These are phyloP conservation scores for Micractinium conductrix DNA, from an alignment of 139 green algal genomes.

Conservation along the genomic window DNA sequence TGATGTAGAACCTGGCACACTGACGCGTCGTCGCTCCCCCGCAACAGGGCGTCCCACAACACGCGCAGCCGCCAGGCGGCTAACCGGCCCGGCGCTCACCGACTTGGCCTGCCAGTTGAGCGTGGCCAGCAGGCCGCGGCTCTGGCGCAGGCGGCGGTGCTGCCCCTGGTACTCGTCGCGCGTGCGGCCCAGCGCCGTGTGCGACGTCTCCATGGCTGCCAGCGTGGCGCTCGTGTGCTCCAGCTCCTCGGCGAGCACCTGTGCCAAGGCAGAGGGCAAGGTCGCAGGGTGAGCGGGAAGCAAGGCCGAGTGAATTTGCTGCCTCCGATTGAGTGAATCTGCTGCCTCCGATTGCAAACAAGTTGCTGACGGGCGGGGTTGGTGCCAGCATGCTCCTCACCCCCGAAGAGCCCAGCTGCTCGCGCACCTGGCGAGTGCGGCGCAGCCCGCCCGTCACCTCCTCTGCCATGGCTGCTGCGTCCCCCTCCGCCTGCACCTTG, in stretches of 20 bases:
- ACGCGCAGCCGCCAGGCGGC: no score
- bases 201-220: slow-evolving; percentile 67
- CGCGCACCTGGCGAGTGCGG: slow-evolving; percentile 66
- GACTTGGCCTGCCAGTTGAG: slow-evolving; percentile 49
- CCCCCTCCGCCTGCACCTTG: slow-evolving; percentile 54
- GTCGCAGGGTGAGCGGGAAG: no score
- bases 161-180: slow-evolving; percentile 69
- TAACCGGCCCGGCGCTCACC: no score
- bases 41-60: no score
- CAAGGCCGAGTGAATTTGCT: no score
- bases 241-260: slow-evolving; percentile 62
- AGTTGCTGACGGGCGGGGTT: no score
- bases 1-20: neutral
- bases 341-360: no score
- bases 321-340: no score
- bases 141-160: slow-evolving; percentile 29
- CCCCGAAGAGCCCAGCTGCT: neutral
- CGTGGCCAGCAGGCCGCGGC: slow-evolving; percentile 55
- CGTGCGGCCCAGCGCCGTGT: slow-evolving; percentile 53
- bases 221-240: slow-evolving; percentile 74
- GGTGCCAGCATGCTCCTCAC: no score
- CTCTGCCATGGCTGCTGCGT: slow-evolving; percentile 52
- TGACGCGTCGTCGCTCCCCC: neutral
- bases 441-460: slow-evolving; percentile 73
- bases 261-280: neutral